These are phyloP conservation scores for Clitopilus hobsonii DNA, from an alignment of 768 basidiomycete species.

Conservation along the genomic window DNA sequence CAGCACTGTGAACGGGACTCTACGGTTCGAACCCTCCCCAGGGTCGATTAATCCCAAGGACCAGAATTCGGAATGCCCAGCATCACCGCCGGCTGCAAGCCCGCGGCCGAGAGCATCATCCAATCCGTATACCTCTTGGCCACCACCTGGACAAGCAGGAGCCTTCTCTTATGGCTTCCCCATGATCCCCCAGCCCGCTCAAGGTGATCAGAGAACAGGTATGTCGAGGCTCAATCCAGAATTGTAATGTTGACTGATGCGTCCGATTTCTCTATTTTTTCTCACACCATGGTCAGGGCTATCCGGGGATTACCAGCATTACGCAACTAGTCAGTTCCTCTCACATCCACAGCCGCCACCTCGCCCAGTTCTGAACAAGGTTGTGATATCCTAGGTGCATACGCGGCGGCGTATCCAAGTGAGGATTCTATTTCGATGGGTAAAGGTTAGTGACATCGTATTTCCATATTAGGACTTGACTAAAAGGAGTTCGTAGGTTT, in stretches of 20 bases:
- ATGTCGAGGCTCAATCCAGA: slow-evolving; percentile 13
- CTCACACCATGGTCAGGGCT: slow-evolving; percentile 24
- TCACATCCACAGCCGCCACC: not conserved
- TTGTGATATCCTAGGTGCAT: slow-evolving; percentile 11
- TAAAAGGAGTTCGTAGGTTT: slow-evolving; percentile 30
- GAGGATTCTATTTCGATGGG: not conserved
- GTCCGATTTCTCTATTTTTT: slow-evolving; percentile 6
- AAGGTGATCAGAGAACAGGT: slow-evolving; percentile 59
- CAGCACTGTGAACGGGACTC: slow-evolving; percentile 27
- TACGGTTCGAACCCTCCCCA: slow-evolving; percentile 28
- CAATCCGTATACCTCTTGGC: not conserved
- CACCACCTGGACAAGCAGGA: slow-evolving; percentile 11
- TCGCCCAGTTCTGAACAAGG: not conserved
- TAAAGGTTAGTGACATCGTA: not conserved
- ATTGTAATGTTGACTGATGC: not conserved
- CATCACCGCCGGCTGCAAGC: not conserved
- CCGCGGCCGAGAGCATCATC: not conserved
- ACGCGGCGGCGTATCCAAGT: slow-evolving; percentile 25
- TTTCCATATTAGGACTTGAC: slow-evolving; percentile 4
- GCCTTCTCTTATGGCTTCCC: slow-evolving; percentile 36
- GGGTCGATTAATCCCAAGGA: slow-evolving; percentile 14
- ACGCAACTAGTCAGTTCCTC: slow-evolving; percentile 23
- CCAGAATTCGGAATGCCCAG: not conserved
- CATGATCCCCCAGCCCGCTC: no score
- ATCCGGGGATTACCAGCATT: slow-evolving; percentile 36